Conservation (phyloP, 2,329 filamentous ascomycete species). For the Exophiala mesophila region DNA sequence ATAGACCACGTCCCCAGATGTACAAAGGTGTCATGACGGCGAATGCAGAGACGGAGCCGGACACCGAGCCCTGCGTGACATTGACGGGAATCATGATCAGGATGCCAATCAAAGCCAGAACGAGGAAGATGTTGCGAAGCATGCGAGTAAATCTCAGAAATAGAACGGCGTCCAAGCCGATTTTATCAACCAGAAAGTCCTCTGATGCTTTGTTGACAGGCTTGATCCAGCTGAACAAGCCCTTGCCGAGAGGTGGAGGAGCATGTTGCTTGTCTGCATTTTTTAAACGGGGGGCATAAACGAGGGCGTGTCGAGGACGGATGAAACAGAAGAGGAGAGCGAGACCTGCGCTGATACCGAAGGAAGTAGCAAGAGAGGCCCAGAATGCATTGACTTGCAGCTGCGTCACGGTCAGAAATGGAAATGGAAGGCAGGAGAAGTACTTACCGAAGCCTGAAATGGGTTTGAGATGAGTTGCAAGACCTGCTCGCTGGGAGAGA, state of each 20-base stretch:
- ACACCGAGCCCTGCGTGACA: slow-evolving; percentile 47
- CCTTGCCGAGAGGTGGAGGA: slow-evolving; percentile 78
- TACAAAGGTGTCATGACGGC: slow-evolving; percentile 48
- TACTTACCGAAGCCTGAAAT: slow-evolving; percentile 40
- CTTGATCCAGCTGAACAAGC: slow-evolving; percentile 79
- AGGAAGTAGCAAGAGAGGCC: slow-evolving; percentile 73
- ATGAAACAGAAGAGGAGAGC: slow-evolving; percentile 80
- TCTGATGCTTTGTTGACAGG: slow-evolving; percentile 77
- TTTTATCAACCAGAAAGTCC: slow-evolving; percentile 67
- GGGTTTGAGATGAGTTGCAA: slow-evolving; percentile 42
- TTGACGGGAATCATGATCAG: slow-evolving; percentile 79
- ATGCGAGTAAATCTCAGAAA: slow-evolving; percentile 86
- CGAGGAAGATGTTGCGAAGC: slow-evolving; percentile 83
- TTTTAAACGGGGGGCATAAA: slow-evolving; percentile 92
- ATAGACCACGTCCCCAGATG: slow-evolving; percentile 46
- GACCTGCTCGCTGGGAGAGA: slow-evolving; percentile 33
- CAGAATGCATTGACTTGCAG: slow-evolving; percentile 61
- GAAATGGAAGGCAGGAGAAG: background rate
- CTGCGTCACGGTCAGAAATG: slow-evolving; percentile 34
- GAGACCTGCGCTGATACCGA: slow-evolving; percentile 68
- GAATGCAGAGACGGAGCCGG: slow-evolving; percentile 31
- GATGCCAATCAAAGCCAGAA: slow-evolving; percentile 67
- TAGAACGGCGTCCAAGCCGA: slow-evolving; percentile 85
- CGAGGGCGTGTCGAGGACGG: slow-evolving; percentile 82
- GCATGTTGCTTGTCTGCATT: slow-evolving; percentile 86